Evolutionary conservation across 164 flowering plant species (phyloP).

Genomic region (Stephania cephalantha): DNA sequence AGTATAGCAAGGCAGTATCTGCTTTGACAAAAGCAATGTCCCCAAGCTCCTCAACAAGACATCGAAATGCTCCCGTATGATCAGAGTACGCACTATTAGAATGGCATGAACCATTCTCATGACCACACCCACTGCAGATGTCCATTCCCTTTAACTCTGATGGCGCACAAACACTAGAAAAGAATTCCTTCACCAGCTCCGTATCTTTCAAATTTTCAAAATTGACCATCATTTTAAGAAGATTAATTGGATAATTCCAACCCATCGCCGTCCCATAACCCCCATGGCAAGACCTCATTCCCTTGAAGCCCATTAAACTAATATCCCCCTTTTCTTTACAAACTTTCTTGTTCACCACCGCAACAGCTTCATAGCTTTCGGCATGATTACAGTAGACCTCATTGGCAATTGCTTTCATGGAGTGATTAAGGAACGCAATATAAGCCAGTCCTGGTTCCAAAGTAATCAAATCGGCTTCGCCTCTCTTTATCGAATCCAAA

Average conservation of each 20-base stretch:
- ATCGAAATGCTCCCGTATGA: slow-evolving; percentile 29
- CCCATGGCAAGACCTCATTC: slow-evolving; percentile 33
- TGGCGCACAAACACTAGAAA: slow-evolving; percentile 32
- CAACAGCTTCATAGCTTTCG: neutral
- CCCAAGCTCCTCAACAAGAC: slow-evolving; percentile 29
- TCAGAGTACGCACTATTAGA: slow-evolving; percentile 17
- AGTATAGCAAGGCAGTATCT: slow-evolving; percentile 29
- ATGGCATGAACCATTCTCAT: slow-evolving; percentile 23
- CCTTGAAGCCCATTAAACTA: slow-evolving; percentile 21
- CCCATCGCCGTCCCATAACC: slow-evolving; percentile 30
- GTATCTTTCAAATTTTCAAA: slow-evolving; percentile 9
- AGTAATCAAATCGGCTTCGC: neutral
- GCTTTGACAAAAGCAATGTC: slow-evolving; percentile 32
- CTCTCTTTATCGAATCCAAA: neutral
- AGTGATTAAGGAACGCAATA: neutral
- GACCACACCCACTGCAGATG: slow-evolving; percentile 28
- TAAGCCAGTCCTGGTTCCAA: neutral
- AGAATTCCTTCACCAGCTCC: slow-evolving; percentile 20
- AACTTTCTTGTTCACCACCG: neutral
- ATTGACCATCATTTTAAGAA: slow-evolving; percentile 15
- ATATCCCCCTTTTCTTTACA: neutral
- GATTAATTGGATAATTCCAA: slow-evolving; percentile 33
- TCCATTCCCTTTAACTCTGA: slow-evolving; percentile 28
- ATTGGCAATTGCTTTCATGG: neutral
- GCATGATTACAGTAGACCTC: neutral